Evolutionary conservation across 495 filamentous ascomycete species (phyloP).

Genomic region (Daldinia bambusicola): DNA sequence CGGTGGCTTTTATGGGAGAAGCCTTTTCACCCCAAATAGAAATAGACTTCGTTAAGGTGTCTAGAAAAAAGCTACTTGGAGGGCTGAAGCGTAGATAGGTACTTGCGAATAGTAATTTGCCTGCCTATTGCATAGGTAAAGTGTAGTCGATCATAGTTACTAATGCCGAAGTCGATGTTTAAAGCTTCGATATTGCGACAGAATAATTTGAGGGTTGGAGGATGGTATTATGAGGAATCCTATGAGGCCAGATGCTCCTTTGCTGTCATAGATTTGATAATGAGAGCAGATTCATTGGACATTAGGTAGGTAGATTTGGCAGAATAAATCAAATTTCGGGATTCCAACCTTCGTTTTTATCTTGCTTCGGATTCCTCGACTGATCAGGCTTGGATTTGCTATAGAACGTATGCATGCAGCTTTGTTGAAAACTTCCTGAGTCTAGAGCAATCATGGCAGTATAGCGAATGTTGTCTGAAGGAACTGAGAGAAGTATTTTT

Average conservation of each 20-base stretch:
- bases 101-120: not conserved
- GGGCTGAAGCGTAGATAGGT: not conserved
- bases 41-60: not conserved
- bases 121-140: not conserved
- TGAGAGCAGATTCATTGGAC: too few relatives aligned
- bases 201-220: not conserved
- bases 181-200: not conserved
- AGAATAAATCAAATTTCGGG: too few relatives aligned
- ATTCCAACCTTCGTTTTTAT: not conserved
- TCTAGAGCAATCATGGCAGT: not conserved
- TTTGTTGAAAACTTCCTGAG: not conserved
- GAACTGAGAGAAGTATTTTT: not conserved
- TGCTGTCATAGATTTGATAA: not conserved
- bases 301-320: not conserved
- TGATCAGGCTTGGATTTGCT: not conserved
- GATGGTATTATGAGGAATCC: not conserved
- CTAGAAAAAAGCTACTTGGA: not conserved
- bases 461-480: not conserved
- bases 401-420: not conserved
- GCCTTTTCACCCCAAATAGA: not conserved
- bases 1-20: too few relatives aligned
- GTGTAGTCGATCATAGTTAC: not conserved
- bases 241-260: not conserved
- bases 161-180: not conserved
- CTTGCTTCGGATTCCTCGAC: not conserved